Evolutionary conservation across 192 early-diverging fungal genomes (phyloP).

Genomic region (Umbelopsis vinacea): DNA sequence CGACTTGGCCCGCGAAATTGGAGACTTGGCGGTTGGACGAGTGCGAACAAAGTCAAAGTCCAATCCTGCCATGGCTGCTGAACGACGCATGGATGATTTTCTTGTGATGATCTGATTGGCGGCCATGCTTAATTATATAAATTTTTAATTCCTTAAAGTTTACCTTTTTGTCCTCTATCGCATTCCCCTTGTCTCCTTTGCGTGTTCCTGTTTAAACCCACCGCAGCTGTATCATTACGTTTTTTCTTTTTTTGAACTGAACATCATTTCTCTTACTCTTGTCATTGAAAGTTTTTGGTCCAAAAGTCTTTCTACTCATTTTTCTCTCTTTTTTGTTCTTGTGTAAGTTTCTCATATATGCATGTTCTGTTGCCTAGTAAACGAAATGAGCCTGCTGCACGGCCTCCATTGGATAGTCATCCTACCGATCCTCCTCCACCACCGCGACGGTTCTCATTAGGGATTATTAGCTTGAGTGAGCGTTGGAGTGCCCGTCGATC

Average conservation of each 20-base stretch:
- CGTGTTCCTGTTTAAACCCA: too few species aligned
- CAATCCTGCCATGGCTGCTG: neutral
- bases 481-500: conserved; percentile 3
- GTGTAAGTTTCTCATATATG: neutral
- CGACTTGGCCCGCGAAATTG: neutral
- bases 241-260: too few species aligned
- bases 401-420: neutral
- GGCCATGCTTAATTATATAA: neutral
- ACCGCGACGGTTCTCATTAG: conserved; percentile 1
- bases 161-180: neutral
- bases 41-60: conserved; percentile 2
- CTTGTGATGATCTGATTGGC: neutral
- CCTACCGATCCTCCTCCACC: neutral
- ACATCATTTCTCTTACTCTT: neutral
- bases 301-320: neutral
- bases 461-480: conserved; percentile 1
- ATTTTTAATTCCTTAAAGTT: neutral
- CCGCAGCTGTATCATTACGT: too few species aligned
- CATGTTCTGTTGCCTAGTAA: neutral
- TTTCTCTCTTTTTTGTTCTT: neutral
- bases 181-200: neutral
- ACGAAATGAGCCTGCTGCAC: neutral
- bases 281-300: too few species aligned
- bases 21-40: neutral
- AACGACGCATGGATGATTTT: conserved; percentile 20